Conservation (phyloP, 2,329 filamentous ascomycete genomes). For the Alternaria metachromatica region DNA sequence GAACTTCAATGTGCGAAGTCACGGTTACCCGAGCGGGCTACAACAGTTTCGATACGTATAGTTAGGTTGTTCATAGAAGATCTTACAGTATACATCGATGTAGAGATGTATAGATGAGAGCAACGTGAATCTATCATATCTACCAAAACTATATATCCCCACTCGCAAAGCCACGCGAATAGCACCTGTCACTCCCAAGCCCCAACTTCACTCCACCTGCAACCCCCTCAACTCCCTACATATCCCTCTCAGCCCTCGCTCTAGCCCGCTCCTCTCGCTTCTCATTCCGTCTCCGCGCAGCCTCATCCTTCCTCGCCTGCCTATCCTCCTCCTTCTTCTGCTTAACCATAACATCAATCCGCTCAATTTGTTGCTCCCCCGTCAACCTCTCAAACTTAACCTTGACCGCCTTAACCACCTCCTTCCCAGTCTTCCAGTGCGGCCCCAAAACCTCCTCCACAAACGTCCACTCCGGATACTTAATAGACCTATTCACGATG, state of each 20-base stretch:
- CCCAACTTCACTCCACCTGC: too few relatives aligned
- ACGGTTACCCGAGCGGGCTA: too few relatives aligned
- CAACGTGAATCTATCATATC: fast-evolving
- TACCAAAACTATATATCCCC: too few relatives aligned
- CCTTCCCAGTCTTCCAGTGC: background rate
- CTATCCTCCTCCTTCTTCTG: background rate
- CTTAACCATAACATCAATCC: background rate
- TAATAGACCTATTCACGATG: background rate
- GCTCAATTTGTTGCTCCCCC: background rate
- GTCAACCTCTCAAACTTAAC: background rate
- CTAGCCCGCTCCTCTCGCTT: background rate
- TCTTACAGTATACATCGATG: too few relatives aligned
- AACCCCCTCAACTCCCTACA: background rate
- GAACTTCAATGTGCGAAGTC: too few relatives aligned
- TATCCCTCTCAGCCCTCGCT: background rate
- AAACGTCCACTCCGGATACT: background rate
- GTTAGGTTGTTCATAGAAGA: too few relatives aligned
- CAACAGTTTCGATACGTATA: too few relatives aligned
- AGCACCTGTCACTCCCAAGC: background rate
- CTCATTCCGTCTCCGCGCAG: background rate
- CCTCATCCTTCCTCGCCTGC: background rate
- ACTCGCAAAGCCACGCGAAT: background rate
- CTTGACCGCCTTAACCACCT: background rate
- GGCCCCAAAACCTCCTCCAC: background rate
- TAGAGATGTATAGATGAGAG: too few relatives aligned